phyloP scores from a whole-genome alignment of 148 eudicot species.

The Chenopodium suecicum region DNA sequence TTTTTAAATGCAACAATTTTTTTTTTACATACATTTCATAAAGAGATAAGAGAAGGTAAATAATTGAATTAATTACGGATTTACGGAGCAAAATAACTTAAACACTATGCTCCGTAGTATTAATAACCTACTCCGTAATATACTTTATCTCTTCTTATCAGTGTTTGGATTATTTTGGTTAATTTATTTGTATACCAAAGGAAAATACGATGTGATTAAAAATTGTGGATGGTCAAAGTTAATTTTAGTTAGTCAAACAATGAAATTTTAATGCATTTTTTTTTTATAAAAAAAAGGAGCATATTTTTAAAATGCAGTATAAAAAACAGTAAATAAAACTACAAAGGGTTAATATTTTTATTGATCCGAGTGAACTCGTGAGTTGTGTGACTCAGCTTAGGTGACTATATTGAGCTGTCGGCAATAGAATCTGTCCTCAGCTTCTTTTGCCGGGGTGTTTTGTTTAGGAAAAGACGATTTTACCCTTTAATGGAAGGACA shows the following conservation, averaged over 20 bases:
- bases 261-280: not conserved
- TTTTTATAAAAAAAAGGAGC: not conserved
- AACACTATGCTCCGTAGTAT: too few relatives aligned
- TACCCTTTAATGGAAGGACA: slow-evolving; percentile 24
- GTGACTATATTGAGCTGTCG: slow-evolving; percentile 41
- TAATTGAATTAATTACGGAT: too few relatives aligned
- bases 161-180: too few relatives aligned
- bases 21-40: too few relatives aligned
- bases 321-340: not conserved
- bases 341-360: not conserved
- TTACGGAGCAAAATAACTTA: too few relatives aligned
- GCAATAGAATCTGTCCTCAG: slow-evolving; percentile 39
- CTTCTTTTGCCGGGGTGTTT: slow-evolving; percentile 34
- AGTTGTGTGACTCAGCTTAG: slow-evolving; percentile 4
- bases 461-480: slow-evolving; percentile 31
- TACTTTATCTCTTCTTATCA: too few relatives aligned
- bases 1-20: too few relatives aligned
- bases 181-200: too few relatives aligned
- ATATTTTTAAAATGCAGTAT: not conserved
- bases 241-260: slow-evolving; percentile 26
- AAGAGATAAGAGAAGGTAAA: too few relatives aligned
- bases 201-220: not conserved
- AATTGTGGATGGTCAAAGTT: not conserved
- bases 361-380: slow-evolving; percentile 29
- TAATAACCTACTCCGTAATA: too few relatives aligned